Evolutionary conservation across 768 basidiomycete species (phyloP), one percentile per base, ranked within the genome.

Genomic region (Pleurotus platypus): DNA sequence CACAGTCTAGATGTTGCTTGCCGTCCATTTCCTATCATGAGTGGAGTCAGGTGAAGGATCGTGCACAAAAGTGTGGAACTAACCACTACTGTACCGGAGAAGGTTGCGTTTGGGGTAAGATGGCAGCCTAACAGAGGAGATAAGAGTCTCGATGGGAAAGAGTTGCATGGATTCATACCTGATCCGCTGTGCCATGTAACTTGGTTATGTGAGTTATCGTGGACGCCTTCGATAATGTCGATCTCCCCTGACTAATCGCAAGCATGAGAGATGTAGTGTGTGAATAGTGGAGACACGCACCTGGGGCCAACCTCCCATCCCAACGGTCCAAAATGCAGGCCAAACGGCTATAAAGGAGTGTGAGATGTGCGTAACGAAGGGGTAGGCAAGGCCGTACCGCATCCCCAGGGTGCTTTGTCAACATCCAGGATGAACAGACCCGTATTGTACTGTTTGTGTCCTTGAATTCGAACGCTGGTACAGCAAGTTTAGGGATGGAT

Each of bases 401-500:
- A 96, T 55, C 93, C 94, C 83, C 87, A 92, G 0, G 93, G 93
- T 46, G 92, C 92, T 69, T 81, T 84, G 57, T 87, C 84, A 30
- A 92, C 77, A 66, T 96, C 93, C 22, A 95, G 76, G 58, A 96
- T 80, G 66, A 94, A 92, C 18, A 96, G 75, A 27, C 93, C 93
- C 8, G 86, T 83, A 58, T 83, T 88, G 66, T 90, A 91, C 46
- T 73, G 66, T 5, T 77, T 75, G 39, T 78, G 65, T 61, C 85
- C 87, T 46, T 83, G 84, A 68, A 96, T 85, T 46, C 93, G 86
- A 57, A 96, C 87, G 62, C 93, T 90, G 57, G 3, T 5, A 43
- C n/a, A 5, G n/a, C 15, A 9, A 20, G 40, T 30, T 38, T 6
- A 24, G 7, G 2, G 37, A 49, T 15, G 58, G 4, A 22, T 43